phyloP scores from a whole-genome alignment of 306 rosid genomes.

The Malus fusca region DNA sequence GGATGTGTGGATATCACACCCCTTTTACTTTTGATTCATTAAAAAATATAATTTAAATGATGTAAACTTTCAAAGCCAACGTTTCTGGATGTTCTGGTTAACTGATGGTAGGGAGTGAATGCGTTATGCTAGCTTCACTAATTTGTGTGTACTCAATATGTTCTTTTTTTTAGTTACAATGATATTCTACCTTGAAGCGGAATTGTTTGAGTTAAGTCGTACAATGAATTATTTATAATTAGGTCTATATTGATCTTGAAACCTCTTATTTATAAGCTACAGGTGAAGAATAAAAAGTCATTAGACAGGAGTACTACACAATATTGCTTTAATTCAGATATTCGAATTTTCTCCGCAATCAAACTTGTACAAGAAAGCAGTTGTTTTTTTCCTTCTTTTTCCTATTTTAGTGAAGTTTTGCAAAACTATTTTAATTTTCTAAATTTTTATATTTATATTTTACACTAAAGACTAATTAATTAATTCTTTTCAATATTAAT shows the following conservation, averaged over 20 bases:
- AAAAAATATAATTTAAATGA: not conserved
- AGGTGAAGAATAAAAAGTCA: no score
- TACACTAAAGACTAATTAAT: not conserved
- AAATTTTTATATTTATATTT: not conserved
- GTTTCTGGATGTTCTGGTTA: not conserved
- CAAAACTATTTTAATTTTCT: not conserved
- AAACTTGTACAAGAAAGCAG: not conserved
- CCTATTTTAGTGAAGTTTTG: not conserved
- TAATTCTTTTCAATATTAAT: not conserved
- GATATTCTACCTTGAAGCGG: not conserved
- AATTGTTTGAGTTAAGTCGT: not conserved
- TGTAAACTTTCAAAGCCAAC: not conserved
- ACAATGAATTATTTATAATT: no score
- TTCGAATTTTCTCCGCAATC: not conserved
- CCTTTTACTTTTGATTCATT: not conserved
- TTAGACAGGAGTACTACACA: not conserved
- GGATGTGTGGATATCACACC: no score
- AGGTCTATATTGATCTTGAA: no score
- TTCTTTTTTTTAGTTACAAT: not conserved
- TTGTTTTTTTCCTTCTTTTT: not conserved
- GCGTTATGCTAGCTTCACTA: not conserved
- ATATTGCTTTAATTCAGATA: not conserved
- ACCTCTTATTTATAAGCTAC: no score
- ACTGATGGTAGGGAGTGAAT: not conserved
- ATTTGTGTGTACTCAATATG: not conserved